Evolutionary conservation across 2,329 filamentous ascomycete genomes (phyloP).

Genomic region (Sclerotinia glacialis): DNA sequence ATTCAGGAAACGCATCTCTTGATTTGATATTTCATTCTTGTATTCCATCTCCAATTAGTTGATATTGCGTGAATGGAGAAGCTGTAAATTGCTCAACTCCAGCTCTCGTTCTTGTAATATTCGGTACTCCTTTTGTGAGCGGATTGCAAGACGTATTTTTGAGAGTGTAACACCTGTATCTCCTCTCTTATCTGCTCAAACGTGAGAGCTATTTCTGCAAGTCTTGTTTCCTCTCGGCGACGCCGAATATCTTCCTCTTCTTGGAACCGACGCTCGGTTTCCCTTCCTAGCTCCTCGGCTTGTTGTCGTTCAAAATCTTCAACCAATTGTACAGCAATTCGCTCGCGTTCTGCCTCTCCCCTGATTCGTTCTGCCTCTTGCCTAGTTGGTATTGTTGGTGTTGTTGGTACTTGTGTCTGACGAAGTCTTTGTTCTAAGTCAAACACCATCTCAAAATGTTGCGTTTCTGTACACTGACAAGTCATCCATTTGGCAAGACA

Average conservation of each 20-base stretch:
- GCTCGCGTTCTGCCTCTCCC: conserved; percentile 40
- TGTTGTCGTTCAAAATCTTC: conserved; percentile 50
- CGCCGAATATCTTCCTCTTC: conserved; percentile 43
- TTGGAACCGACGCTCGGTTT: conserved; percentile 40
- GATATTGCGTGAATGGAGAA: conserved; percentile 34
- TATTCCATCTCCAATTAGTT: conserved; percentile 37
- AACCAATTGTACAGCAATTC: conserved; percentile 46
- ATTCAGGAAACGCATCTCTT: conserved; percentile 40
- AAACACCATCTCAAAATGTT: conserved; percentile 46
- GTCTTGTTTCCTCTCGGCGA: conserved; percentile 44
- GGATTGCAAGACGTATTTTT: conserved; percentile 42
- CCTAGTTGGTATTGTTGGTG: conserved; percentile 33
- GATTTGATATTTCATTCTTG: conserved; percentile 38
- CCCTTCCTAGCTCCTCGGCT: conserved; percentile 42
- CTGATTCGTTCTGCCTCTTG: conserved; percentile 22
- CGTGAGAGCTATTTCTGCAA: conserved; percentile 42
- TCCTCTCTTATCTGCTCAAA: conserved; percentile 42
- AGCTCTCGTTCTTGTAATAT: conserved; percentile 39
- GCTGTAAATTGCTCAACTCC: conserved; percentile 36
- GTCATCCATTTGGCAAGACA: conserved; percentile 71
- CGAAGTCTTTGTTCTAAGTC: conserved; percentile 38
- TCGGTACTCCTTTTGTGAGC: conserved; percentile 43
- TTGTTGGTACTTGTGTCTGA: conserved; percentile 26
- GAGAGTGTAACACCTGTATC: conserved; percentile 45
- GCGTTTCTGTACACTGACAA: conserved; percentile 58